phyloP scores from a whole-genome alignment of 352 stramenopile species.

The Sclerospora graminicola region DNA sequence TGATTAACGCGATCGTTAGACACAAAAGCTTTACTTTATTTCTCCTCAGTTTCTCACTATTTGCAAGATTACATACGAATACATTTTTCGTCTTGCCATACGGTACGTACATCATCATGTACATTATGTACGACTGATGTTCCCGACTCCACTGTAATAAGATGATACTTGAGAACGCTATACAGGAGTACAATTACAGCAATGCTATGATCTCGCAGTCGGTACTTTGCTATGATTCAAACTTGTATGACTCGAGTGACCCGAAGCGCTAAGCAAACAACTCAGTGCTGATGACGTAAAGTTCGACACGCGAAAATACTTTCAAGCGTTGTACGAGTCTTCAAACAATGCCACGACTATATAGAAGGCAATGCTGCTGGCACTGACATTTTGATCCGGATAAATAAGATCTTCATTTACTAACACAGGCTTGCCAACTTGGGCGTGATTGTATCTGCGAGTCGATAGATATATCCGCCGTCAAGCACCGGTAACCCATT shows the following conservation, averaged over 20 bases:
- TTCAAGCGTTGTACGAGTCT: slow-evolving; percentile 76
- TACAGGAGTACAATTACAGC: neutral
- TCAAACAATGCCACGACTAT: slow-evolving; percentile 81
- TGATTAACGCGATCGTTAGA: no score
- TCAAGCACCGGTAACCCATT: slow-evolving; percentile 79
- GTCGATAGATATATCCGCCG: slow-evolving; percentile 76
- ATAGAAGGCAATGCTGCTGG: slow-evolving; percentile 79
- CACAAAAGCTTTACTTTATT: slow-evolving; percentile 6
- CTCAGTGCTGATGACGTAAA: slow-evolving; percentile 72
- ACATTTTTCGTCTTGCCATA: no score
- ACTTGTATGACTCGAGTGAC: slow-evolving; percentile 46
- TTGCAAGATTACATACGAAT: slow-evolving; percentile 24
- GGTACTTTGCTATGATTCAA: slow-evolving; percentile 20
- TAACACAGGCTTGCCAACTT: slow-evolving; percentile 55
- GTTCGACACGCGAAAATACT: slow-evolving; percentile 70
- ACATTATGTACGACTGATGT: no score
- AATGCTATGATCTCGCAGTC: slow-evolving; percentile 17
- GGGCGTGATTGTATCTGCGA: slow-evolving; percentile 37
- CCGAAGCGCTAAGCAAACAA: slow-evolving; percentile 63
- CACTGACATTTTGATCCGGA: slow-evolving; percentile 76
- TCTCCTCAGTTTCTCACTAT: slow-evolving; percentile 13
- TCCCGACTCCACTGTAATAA: no score
- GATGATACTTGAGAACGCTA: no score
- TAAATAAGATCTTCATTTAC: slow-evolving; percentile 85
- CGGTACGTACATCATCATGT: no score